Percentiles rank a stretch among this genome's conserved stretches.
Evolutionary conservation across 495 filamentous ascomycete species (phyloP).

Genomic region (Penicillium cataractarum): DNA sequence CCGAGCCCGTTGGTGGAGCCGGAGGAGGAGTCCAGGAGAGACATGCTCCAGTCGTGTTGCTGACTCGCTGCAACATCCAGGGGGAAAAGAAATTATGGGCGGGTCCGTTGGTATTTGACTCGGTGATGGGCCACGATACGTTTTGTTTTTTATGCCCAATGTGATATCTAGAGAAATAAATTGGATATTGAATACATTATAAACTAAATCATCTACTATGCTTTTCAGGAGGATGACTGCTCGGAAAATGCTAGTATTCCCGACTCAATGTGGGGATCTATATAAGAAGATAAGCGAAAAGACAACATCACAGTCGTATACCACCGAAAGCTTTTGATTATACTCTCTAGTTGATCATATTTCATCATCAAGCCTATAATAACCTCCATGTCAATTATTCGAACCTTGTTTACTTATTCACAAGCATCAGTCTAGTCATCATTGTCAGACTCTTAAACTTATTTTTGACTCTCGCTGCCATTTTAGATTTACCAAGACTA

Average conservation of each 20-base stretch:
- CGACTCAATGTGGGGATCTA: too few species aligned
- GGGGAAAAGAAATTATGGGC: not conserved
- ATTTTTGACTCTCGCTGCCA: not conserved
- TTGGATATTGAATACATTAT: too few species aligned
- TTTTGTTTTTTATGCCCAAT: not conserved
- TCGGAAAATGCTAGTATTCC: too few species aligned
- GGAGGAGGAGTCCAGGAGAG: not conserved
- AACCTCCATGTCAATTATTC: not conserved
- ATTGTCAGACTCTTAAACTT: not conserved
- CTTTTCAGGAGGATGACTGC: too few species aligned
- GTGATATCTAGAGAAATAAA: too few species aligned
- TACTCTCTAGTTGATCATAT: too few species aligned
- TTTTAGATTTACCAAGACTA: not conserved
- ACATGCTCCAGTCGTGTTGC: not conserved
- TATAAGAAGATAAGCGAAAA: too few species aligned
- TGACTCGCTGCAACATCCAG: not conserved
- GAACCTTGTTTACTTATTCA: not conserved
- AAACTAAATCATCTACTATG: not conserved
- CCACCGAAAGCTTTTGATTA: not conserved
- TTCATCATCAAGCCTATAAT: not conserved
- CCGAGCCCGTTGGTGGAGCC: slow-evolving; percentile 18
- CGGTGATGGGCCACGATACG: not conserved
- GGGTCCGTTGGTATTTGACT: not conserved
- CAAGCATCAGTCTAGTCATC: not conserved
- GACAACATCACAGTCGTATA: too few species aligned